Evolutionary conservation across 2,329 filamentous ascomycete genomes (phyloP).

Genomic region (Lasiodiplodia sp.): DNA sequence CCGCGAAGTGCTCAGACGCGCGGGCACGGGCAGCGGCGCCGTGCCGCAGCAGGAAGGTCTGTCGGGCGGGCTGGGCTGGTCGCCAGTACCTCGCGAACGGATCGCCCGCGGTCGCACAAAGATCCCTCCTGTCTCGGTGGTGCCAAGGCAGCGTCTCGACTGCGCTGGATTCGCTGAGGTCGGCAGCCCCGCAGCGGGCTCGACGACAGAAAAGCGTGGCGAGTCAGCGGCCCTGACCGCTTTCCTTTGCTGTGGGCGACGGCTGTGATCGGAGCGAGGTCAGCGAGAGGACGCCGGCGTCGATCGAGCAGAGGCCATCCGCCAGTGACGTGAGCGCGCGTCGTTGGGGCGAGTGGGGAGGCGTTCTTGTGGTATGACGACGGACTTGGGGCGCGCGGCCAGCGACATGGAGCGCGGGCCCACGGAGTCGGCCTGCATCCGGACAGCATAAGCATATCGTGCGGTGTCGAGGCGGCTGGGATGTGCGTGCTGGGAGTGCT

Average conservation of each 20-base stretch:
- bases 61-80: constrained; percentile 12
- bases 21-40: neutral
- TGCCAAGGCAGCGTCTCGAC: constrained; percentile 14
- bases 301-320: constrained; percentile 27
- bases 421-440: constrained; percentile 8
- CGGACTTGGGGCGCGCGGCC: constrained; percentile 1
- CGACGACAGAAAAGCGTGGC: neutral
- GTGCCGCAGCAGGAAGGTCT: constrained; percentile 20
- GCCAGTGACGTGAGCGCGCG: constrained; percentile 30
- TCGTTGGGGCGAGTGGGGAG: constrained; percentile 24
- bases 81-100: constrained; percentile 1
- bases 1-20: constrained; percentile 9
- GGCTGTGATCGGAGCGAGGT: constrained; percentile 26
- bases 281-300: constrained; percentile 23
- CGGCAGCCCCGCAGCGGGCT: constrained; percentile 26
- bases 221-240: constrained; percentile 25
- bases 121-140: constrained; percentile 21
- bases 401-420: constrained; percentile 4
- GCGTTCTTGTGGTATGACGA: constrained; percentile 27
- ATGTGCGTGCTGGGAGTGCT: constrained; percentile 13
- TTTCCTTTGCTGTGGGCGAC: constrained; percentile 11
- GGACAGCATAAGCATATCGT: constrained; percentile 23
- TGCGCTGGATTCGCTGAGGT: neutral
- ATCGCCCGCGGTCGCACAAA: constrained; percentile 22
- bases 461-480: constrained; percentile 9